Evolutionary conservation across 495 filamentous ascomycete species (phyloP).

Genomic region (Penicillium bialowiezense): DNA sequence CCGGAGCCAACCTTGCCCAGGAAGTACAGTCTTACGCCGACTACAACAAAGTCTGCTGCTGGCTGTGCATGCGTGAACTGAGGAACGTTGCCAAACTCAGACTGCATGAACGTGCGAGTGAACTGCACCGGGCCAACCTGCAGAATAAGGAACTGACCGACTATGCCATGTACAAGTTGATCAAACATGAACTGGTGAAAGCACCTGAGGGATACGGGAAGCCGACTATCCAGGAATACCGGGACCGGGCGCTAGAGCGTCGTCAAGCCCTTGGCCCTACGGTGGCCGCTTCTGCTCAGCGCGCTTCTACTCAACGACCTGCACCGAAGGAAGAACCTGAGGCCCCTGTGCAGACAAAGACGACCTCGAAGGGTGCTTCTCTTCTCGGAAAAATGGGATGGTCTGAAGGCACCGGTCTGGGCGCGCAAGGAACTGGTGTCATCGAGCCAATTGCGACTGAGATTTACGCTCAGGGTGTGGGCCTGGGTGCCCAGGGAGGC

Average conservation of each 20-base stretch:
- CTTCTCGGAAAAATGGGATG: slow-evolving; percentile 91
- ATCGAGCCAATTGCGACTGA: slow-evolving; percentile 75
- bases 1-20: slow-evolving; percentile 10
- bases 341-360: slow-evolving; percentile 38
- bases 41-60: slow-evolving; percentile 66
- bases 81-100: slow-evolving; percentile 65
- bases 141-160: slow-evolving; percentile 54
- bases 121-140: slow-evolving; percentile 70
- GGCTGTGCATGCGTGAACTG: slow-evolving; percentile 74
- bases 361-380: slow-evolving; percentile 74
- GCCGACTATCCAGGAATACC: slow-evolving; percentile 48
- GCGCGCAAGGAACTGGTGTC: slow-evolving; percentile 73
- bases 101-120: slow-evolving; percentile 72
- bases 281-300: slow-evolving; percentile 40
- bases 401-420: slow-evolving; percentile 75
- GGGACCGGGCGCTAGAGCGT: slow-evolving; percentile 81
- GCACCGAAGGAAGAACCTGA: slow-evolving; percentile 32
- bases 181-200: slow-evolving; percentile 44
- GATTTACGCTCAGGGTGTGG: slow-evolving; percentile 79
- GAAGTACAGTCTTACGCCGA: slow-evolving; percentile 65
- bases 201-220: not conserved
- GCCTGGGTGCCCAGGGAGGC: slow-evolving; percentile 78
- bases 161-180: slow-evolving; percentile 59
- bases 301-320: slow-evolving; percentile 28
- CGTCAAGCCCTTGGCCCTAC: slow-evolving; percentile 71